phyloP scores from a whole-genome alignment of 139 green algal genomes.

The Spirogloea muscicola region DNA sequence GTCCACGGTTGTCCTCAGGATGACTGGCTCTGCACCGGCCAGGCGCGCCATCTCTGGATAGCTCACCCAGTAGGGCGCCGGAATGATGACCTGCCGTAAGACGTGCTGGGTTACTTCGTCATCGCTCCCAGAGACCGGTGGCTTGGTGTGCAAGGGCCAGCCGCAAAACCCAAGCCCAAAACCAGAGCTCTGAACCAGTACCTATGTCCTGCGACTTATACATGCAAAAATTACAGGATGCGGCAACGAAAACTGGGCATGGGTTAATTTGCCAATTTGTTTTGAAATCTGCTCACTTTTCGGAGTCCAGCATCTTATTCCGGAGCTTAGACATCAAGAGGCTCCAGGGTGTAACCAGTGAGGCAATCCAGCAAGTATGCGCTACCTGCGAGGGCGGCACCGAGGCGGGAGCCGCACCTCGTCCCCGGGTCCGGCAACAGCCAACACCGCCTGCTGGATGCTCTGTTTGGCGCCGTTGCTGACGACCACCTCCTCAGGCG shows the following conservation, averaged over 20 bases:
- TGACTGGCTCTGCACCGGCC: conserved; percentile 70
- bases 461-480: conserved; percentile 93
- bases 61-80: conserved; percentile 92
- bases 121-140: background rate
- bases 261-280: background rate
- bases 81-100: conserved; percentile 63
- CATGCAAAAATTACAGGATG: background rate
- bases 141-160: background rate
- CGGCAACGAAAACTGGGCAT: background rate
- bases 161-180: background rate
- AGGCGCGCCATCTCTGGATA: conserved; percentile 95
- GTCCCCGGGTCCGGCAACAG: conserved; percentile 60
- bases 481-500: conserved; percentile 77
- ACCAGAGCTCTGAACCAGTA: background rate
- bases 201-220: background rate
- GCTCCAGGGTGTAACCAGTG: no score
- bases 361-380: no score
- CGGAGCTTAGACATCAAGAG: no score
- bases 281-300: background rate
- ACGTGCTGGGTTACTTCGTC: background rate
- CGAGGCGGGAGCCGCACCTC: conserved; percentile 81
- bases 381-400: no score
- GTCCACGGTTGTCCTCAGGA: conserved; percentile 65
- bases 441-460: conserved; percentile 81
- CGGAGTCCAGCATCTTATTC: background rate